Evolutionary conservation across 805 yeast species (phyloP).

Genomic region (Ogataea ramenticola): DNA sequence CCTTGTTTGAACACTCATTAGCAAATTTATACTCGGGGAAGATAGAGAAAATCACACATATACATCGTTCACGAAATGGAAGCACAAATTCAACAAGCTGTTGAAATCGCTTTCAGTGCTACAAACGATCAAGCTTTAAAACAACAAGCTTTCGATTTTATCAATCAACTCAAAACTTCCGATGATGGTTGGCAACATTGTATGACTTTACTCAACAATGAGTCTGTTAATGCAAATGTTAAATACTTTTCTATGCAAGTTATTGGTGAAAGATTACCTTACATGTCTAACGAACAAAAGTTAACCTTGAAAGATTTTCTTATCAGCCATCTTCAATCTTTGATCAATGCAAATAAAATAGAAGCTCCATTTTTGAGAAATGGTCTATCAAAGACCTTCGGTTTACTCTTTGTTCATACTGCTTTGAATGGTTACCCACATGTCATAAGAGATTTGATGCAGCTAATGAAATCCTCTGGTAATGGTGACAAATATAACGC

Average conservation of each 20-base stretch:
- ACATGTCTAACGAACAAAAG: conserved; percentile 38
- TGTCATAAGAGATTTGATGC: conserved; percentile 42
- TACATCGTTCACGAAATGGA: conserved; percentile 19
- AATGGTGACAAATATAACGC: conserved; percentile 24
- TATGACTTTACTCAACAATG: conserved; percentile 35
- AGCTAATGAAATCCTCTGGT: conserved; percentile 23
- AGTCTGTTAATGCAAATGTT: conserved; percentile 40
- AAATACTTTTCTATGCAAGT: conserved; percentile 68
- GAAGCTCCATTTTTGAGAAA: conserved; percentile 43
- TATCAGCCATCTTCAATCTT: conserved; percentile 34
- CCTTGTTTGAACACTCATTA: too few species aligned
- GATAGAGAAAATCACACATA: too few species aligned
- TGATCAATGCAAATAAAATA: conserved; percentile 16
- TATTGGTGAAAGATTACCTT: conserved; percentile 47
- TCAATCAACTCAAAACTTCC: conserved; percentile 45
- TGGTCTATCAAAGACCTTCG: conserved; percentile 50
- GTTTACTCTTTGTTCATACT: conserved; percentile 40
- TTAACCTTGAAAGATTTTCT: conserved; percentile 38
- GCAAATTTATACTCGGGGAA: too few species aligned
- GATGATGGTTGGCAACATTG: conserved; percentile 51
- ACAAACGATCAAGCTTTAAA: conserved; percentile 54
- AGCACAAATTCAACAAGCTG: conserved; percentile 79
- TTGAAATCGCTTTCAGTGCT: conserved; percentile 71
- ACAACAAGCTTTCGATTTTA: conserved; percentile 51
- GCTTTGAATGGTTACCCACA: conserved; percentile 43